Evolutionary conservation across 805 yeast species (phyloP).

Genomic region (Millerago galiae): DNA sequence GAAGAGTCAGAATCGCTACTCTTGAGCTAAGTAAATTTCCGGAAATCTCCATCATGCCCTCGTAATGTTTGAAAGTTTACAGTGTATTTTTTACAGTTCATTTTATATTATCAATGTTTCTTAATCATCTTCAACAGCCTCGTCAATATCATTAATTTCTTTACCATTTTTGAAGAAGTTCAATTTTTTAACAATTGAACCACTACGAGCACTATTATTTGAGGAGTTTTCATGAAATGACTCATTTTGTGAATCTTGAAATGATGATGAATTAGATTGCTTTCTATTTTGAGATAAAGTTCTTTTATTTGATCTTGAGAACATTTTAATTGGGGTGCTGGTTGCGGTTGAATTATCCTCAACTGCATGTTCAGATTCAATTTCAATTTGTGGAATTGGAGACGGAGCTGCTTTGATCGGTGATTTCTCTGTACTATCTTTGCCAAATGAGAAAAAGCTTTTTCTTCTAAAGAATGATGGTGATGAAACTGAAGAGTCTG

Average conservation of each 20-base stretch:
- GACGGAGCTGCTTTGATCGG: slow-evolving; percentile 15
- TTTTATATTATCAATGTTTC: too few relatives aligned
- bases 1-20: too few relatives aligned
- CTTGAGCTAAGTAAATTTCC: too few relatives aligned
- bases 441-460: slow-evolving; percentile 31
- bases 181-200: slow-evolving; percentile 19
- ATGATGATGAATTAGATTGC: slow-evolving; percentile 15
- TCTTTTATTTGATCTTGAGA: slow-evolving; percentile 12
- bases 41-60: too few relatives aligned
- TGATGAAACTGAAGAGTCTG: slow-evolving; percentile 22
- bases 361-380: slow-evolving; percentile 15
- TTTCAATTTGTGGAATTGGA: slow-evolving; percentile 10
- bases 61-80: too few relatives aligned
- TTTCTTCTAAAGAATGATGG: slow-evolving; percentile 33
- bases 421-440: slow-evolving; percentile 6
- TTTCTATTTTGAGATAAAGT: slow-evolving; percentile 16
- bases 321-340: slow-evolving; percentile 14
- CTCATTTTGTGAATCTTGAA: slow-evolving; percentile 7
- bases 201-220: background rate
- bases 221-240: slow-evolving; percentile 2
- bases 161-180: slow-evolving; percentile 17
- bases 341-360: slow-evolving; percentile 7
- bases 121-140: slow-evolving; percentile 13
- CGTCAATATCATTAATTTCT: slow-evolving; percentile 14
- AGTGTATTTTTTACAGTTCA: too few relatives aligned